Evolutionary conservation across 2,329 filamentous ascomycete genomes (phyloP).

Genomic region (Ophiostoma tasmaniense): DNA sequence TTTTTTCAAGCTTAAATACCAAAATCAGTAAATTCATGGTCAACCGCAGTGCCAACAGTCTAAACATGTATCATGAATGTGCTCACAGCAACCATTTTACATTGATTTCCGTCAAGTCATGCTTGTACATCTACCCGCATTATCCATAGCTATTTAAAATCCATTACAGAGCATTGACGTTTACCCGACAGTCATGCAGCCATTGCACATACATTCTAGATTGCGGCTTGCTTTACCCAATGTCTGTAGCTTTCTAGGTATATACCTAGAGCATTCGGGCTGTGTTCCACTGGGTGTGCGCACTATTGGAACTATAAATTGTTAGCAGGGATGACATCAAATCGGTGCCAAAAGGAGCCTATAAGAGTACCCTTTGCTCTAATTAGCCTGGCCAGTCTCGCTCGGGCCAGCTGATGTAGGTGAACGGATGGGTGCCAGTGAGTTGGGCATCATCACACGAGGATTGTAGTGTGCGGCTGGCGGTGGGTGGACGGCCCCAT

Average conservation of each 20-base stretch:
- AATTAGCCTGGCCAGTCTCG: background rate
- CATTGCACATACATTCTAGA: background rate
- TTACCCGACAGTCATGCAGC: too few species aligned
- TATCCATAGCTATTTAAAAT: background rate
- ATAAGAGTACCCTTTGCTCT: background rate
- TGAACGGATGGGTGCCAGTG: background rate
- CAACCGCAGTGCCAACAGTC: too few species aligned
- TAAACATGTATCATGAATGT: too few species aligned
- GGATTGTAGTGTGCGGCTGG: background rate
- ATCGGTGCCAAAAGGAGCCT: background rate
- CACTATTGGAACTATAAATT: background rate
- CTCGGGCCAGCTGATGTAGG: background rate
- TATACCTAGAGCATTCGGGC: background rate
- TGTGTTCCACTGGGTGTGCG: too few species aligned
- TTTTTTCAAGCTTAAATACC: background rate
- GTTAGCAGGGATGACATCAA: background rate
- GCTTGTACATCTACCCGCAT: background rate
- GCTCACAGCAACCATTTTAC: too few species aligned
- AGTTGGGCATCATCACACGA: background rate
- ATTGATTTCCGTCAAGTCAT: background rate
- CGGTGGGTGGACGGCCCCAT: background rate
- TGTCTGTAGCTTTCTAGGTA: background rate
- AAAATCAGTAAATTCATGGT: too few species aligned
- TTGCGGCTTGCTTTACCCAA: background rate
- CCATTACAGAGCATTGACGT: background rate